Conservation (phyloP, 768 basidiomycete genomes). For the Leucocoprinus sp. region DNA sequence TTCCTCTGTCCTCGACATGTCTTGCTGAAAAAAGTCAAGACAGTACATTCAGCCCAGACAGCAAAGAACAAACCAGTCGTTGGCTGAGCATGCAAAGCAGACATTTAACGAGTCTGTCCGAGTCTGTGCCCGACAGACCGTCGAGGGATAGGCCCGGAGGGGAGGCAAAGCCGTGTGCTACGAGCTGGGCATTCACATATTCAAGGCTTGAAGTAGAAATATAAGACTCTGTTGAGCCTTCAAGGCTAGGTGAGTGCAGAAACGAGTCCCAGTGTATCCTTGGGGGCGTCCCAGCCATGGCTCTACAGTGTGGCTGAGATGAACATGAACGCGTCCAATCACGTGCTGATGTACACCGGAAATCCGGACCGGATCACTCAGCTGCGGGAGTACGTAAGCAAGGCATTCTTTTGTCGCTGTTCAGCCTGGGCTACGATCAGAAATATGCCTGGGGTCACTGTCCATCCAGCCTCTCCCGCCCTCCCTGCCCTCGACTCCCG, state of each 20-base stretch:
- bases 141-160: slow-evolving; percentile 62
- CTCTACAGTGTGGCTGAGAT: neutral
- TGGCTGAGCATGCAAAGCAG: slow-evolving; percentile 70
- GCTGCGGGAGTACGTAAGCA: neutral
- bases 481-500: slow-evolving; percentile 4
- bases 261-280: slow-evolving; percentile 47
- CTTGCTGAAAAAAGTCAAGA: slow-evolving; percentile 31
- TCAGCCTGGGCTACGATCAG: neutral
- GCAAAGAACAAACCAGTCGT: slow-evolving; percentile 47
- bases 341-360: no score
- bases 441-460: slow-evolving; percentile 22
- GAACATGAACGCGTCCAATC: neutral
- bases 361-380: no score
- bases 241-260: slow-evolving; percentile 35
- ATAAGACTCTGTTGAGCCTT: slow-evolving; percentile 39
- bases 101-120: slow-evolving; percentile 60
- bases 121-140: slow-evolving; percentile 46
- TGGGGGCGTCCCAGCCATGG: slow-evolving; percentile 34
- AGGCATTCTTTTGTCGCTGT: neutral
- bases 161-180: slow-evolving; percentile 71
- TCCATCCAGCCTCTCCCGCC: slow-evolving; percentile 17
- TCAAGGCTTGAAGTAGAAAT: slow-evolving; percentile 57
- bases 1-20: slow-evolving; percentile 75
- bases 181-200: slow-evolving; percentile 74
- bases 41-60: neutral